Conservation (phyloP, 306 rosid species). For the Pterocarpus macrocarpus region DNA sequence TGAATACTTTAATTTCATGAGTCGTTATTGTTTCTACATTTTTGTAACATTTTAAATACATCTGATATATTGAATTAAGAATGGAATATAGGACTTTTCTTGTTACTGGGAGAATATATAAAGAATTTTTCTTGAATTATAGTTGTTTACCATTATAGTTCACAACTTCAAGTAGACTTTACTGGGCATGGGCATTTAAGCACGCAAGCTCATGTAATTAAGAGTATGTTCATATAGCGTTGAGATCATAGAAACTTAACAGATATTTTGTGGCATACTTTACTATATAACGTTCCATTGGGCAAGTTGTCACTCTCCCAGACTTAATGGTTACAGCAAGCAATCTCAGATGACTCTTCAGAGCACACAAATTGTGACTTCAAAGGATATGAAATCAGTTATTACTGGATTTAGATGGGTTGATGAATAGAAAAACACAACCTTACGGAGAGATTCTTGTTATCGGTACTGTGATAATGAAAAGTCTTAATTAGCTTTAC, state of each 20-base stretch:
- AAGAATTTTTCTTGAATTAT: no score
- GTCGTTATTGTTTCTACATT: no score
- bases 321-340: neutral
- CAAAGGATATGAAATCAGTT: neutral
- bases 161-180: slow-evolving; percentile 4
- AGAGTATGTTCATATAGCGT: neutral
- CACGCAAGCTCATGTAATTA: slow-evolving; percentile 28
- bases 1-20: no score
- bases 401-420: neutral
- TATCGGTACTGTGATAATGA: no score
- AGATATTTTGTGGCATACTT: neutral
- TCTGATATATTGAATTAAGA: no score
- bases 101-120: no score
- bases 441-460: neutral
- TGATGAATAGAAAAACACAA: neutral
- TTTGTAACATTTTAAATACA: no score
- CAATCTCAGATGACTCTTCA: slow-evolving; percentile 27
- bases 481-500: no score
- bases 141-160: neutral
- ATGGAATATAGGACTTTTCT: no score
- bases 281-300: neutral
- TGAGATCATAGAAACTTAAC: neutral
- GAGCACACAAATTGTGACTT: slow-evolving; percentile 11
- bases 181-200: slow-evolving; percentile 6
- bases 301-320: neutral